These are phyloP conservation scores for Immersiella caudata DNA, from an alignment of 495 filamentous ascomycete species.

Conservation along the genomic window DNA sequence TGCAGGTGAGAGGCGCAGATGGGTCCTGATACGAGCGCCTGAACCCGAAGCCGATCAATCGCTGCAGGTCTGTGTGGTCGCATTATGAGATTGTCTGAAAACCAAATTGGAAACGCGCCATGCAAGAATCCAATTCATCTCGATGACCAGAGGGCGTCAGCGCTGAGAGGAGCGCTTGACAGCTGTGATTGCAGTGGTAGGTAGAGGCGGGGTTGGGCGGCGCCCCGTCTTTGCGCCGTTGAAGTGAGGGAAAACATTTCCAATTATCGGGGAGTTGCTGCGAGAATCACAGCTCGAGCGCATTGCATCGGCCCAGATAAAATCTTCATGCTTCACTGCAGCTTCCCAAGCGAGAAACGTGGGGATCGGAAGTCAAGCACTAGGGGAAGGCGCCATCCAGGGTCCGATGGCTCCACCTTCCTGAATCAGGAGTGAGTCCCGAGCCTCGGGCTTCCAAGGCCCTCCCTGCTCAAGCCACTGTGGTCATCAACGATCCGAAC, in stretches of 20 bases:
- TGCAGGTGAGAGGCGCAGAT: neutral
- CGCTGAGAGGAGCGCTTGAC: no score
- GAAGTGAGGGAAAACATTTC: no score
- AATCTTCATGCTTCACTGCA: no score
- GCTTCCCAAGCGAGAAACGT: no score
- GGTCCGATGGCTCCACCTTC: neutral
- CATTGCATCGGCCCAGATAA: no score
- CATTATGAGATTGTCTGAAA: neutral
- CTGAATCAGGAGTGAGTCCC: neutral
- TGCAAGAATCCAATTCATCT: neutral
- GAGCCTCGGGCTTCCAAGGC: neutral
- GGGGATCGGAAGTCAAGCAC: neutral
- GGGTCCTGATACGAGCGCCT: neutral
- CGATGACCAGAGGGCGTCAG: neutral
- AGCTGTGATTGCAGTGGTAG: no score
- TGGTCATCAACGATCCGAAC: neutral
- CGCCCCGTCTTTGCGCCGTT: no score
- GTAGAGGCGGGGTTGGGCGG: no score
- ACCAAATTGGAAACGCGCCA: neutral
- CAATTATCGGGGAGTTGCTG: no score
- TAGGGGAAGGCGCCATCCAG: neutral
- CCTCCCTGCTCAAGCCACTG: neutral
- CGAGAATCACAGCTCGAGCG: no score
- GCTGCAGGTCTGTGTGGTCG: neutral
- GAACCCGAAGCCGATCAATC: neutral